Evolutionary conservation across 108 stramenopile genomes (phyloP).

Genomic region (Epipyxis sp.): DNA sequence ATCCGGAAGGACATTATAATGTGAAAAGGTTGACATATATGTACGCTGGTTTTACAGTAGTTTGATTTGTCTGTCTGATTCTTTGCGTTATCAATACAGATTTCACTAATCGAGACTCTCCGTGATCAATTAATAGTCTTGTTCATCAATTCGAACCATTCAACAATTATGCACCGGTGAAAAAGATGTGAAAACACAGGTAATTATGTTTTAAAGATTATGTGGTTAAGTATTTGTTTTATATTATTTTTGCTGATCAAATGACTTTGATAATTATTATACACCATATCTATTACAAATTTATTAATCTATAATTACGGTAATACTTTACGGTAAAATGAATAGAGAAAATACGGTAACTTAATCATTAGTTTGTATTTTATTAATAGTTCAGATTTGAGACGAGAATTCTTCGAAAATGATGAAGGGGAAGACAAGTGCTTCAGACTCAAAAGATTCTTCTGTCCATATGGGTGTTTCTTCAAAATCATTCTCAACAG

Average conservation of each 20-base stretch:
- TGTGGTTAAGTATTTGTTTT: too few relatives aligned
- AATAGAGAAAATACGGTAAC: neutral
- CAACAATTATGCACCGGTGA: neutral
- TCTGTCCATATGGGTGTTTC: too few relatives aligned
- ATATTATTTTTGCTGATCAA: too few relatives aligned
- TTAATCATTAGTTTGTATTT: neutral
- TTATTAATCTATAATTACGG: neutral
- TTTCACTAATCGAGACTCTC: too few relatives aligned
- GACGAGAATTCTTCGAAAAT: too few relatives aligned
- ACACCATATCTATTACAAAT: neutral
- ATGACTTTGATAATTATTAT: neutral
- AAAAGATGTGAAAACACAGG: neutral
- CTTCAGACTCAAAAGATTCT: conserved; percentile 9
- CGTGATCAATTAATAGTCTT: too few relatives aligned
- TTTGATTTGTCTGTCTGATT: neutral
- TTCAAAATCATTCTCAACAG: neutral
- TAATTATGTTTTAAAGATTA: neutral
- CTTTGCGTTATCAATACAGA: neutral
- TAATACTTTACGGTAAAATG: neutral
- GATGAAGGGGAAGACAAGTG: too few relatives aligned
- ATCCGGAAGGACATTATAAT: neutral
- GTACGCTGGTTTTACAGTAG: too few relatives aligned
- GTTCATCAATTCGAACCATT: neutral
- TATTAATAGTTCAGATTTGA: neutral
- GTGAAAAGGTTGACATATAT: neutral